Evolutionary conservation across 2,329 filamentous ascomycete species (phyloP), one percentile per base, ranked within the genome.

Genomic region (Ampelomyces quisqualis): DNA sequence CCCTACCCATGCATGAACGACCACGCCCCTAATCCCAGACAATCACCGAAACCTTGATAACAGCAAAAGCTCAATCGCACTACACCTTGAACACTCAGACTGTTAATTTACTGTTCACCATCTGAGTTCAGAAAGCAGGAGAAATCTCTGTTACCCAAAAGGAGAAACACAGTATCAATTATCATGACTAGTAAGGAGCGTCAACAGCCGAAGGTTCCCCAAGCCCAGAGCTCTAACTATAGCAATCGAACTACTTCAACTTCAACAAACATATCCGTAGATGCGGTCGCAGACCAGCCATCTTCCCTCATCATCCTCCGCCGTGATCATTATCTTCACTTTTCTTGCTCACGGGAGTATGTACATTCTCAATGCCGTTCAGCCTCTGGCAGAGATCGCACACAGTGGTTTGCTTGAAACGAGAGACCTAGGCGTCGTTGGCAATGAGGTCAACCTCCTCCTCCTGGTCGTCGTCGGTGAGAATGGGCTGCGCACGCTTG

Each of bases 391-490:
- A n/a, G n/a, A n/a, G n/a, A n/a, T n/a, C n/a, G n/a, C n/a, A n/a
- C n/a, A n/a, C n/a, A n/a, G n/a, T n/a, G n/a, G n/a, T n/a, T n/a
- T n/a, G n/a, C n/a, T n/a, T n/a, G n/a, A n/a, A n/a, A n/a, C 21
- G 13, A 26, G 10, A 1, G 13, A 15, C 20, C 24, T 28, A 27
- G 21, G 4, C 32, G 40, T 47, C 56, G 31, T 37, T 48, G 5
- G 43, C 51, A 22, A 59, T 22, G 27, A 61, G 52, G 15, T 54
- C 59, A 33, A 64, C 7, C 52, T 67, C 64, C 54, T 67, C 64
- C 54, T 67, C 62, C 44, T 67, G 51, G 38, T 61, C 64, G 44
- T 67, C 64, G 40, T 64, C 38, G 43, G 61, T 64, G 44, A 67
- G 54, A 17, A 31, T 27, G 14, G 57, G 49, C 43, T 51, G 45